Evolutionary conservation across 2,329 filamentous ascomycete genomes (phyloP), one percentile per base, ranked within the genome.

Genomic region (Corynespora cassiicola): DNA sequence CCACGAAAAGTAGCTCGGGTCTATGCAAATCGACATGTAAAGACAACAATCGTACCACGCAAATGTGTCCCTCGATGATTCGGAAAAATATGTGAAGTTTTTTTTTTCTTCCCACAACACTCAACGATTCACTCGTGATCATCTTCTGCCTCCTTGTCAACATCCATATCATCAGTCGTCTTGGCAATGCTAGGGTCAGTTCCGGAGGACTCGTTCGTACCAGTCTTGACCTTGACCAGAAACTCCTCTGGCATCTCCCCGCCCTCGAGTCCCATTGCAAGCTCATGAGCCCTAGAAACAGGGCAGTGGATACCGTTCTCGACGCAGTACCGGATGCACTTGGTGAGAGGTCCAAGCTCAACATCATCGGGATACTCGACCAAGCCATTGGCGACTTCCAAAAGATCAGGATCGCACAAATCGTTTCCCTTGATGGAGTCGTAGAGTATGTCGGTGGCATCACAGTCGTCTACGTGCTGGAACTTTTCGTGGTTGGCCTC

Each of bases 281-380:
- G 42, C 27, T 49, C 10, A 4, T 30, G 34, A 4, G 52, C 50
- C 11, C 52, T 51, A 2, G 30, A 31, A 10, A 57, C 21, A 3
- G 43, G 54, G 21, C 50, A 57, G 18, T 42, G 23, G 24, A 44
- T 20, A 1, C 52, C 8, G 3, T 50, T 36, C 19, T 57, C 49
- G 1, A 42, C 28, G 23, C 59, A 63, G 26, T 49, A 61, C 22
- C 52, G 38, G 2, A 65, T 54, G 16, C 59, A 61, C 0, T 35
- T 15, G 0, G 59, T 63, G 36, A 66, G 65, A n/a, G 61, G 51
- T 2, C 61, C 61, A 5, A 35, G 48, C 1, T 35, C 31, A 0
- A 40, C 40, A 3, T 29, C 40, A 3, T 28, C 7, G 0, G 63
- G 59, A 20, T 57, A 40, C 18, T 54, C 50, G 14, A 39, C 52